Evolutionary conservation across 2,329 filamentous ascomycete species (phyloP), one percentile per base, ranked within the genome.

Genomic region (Phialocephala subalpina): DNA sequence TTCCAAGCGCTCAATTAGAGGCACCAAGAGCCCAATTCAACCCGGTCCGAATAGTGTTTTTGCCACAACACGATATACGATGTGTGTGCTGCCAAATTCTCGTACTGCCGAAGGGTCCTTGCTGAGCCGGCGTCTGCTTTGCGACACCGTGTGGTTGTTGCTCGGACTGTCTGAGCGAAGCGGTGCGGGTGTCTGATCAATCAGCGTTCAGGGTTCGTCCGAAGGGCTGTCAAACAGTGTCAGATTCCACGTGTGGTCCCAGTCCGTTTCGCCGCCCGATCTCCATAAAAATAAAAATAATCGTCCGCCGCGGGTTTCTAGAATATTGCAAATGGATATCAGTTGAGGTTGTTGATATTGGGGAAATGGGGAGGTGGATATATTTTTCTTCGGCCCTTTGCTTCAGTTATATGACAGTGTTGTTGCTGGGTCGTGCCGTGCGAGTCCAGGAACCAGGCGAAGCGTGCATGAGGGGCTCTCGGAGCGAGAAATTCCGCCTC

Each of bases 41-140:
- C n/a, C 45, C 45, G n/a, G 45, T 49, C 45, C 45, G 47, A 53
- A 20, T 25, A 27, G 47, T 9, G 52, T 55, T 35, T 55, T 14
- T 55, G 52, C 52, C n/a, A 14, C 52, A 18, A 14, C 52, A 36
- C 52, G 52, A 55, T 52, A 14, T 16, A n/a, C 11, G 3, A 3
- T 11, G 16, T 53, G 49, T 35, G 20, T 57, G 14, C 29, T 56
- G 49, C 29, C 49, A 55, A 25, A n/a, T 29, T 22, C 25, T 16
- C 35, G 27, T 18, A 25, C 52, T 56, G 52, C 52, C 52, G 52
- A 35, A 56, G 27, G 27, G 52, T 33, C 52, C 33, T 56, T 56
- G 11, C 27, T 33, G 27, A 53, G 20, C 20, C 47, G 47, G 47
- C 47, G 47, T 29, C 12, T 27, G 20, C 27, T 11, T 53, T 29